Evolutionary conservation across 2,329 filamentous ascomycete species (phyloP).

Genomic region (Dactylellina parvicollis): DNA sequence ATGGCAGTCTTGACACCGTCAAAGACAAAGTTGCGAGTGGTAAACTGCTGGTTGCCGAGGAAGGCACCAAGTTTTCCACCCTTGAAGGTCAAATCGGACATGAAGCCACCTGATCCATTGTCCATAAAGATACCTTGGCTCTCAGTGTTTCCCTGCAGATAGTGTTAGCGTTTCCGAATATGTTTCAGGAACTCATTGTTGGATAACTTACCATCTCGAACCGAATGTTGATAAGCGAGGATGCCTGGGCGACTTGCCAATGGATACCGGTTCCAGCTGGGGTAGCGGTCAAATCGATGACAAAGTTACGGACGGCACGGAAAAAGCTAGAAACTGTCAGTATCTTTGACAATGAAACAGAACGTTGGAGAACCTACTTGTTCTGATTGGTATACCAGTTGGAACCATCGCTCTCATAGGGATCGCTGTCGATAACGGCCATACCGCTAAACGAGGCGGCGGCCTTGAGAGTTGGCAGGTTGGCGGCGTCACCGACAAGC

Average conservation of each 20-base stretch:
- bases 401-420: conserved; percentile 74
- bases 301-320: conserved; percentile 81
- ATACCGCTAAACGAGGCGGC: conserved; percentile 78
- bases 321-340: conserved; percentile 72
- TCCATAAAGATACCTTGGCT: conserved; percentile 70
- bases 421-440: conserved; percentile 84
- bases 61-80: conserved; percentile 81
- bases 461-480: conserved; percentile 78
- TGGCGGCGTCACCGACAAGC: conserved; percentile 81
- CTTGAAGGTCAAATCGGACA: conserved; percentile 84
- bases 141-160: conserved; percentile 42
- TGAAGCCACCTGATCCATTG: conserved; percentile 77
- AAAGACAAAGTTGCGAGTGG: conserved; percentile 82
- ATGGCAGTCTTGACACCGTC: conserved; percentile 83
- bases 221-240: conserved; percentile 69
- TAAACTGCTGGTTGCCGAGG: conserved; percentile 88
- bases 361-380: conserved; percentile 59
- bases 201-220: conserved; percentile 64
- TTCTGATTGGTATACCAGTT: conserved; percentile 82
- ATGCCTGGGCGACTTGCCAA: conserved; percentile 75
- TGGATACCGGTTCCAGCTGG: conserved; percentile 66
- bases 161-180: background rate
- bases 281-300: conserved; percentile 75
- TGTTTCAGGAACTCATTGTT: background rate
- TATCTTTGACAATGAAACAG: background rate